A percentile compares a stretch with the other conserved stretches of the same genome.
Evolutionary conservation across 495 filamentous ascomycete species (phyloP).

Genomic region (Penicillium pulvis): DNA sequence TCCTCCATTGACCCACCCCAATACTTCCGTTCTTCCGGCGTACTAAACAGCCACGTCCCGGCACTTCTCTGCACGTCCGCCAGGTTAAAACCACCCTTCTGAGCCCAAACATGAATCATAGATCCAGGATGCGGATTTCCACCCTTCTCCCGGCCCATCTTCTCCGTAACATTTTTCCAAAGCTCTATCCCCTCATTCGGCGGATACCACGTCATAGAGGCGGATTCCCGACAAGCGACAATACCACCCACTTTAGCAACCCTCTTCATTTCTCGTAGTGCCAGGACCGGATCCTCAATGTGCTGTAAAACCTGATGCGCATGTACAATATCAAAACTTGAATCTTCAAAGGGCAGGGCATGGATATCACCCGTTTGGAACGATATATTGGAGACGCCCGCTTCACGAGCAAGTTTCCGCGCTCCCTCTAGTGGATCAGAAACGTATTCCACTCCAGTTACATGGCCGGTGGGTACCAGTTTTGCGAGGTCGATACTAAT

Average conservation of each 20-base stretch:
- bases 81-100: slow-evolving; percentile 36
- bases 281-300: slow-evolving; percentile 46
- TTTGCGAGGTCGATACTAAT: slow-evolving; percentile 57
- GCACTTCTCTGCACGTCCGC: not conserved
- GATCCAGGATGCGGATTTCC: slow-evolving; percentile 51
- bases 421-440: slow-evolving; percentile 44
- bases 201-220: not conserved
- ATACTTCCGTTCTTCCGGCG: slow-evolving; percentile 11
- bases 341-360: slow-evolving; percentile 46
- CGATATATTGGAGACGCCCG: slow-evolving; percentile 45
- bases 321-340: slow-evolving; percentile 61
- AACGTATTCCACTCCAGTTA: slow-evolving; percentile 49
- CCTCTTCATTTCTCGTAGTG: slow-evolving; percentile 52
- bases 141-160: slow-evolving; percentile 38
- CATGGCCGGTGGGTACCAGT: slow-evolving; percentile 47
- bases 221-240: slow-evolving; percentile 52
- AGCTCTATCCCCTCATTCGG: slow-evolving; percentile 37
- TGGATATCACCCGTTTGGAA: slow-evolving; percentile 54
- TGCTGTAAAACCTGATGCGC: slow-evolving; percentile 61
- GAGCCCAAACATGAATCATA: slow-evolving; percentile 51
- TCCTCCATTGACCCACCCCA: slow-evolving; percentile 54
- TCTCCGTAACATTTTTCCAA: slow-evolving; percentile 41
- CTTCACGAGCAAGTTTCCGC: slow-evolving; percentile 35
- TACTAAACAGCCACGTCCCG: not conserved
- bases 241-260: slow-evolving; percentile 55